Base-by-base conservation (phyloP, 306 rosid species). In the Sophora flavescens region DNA sequence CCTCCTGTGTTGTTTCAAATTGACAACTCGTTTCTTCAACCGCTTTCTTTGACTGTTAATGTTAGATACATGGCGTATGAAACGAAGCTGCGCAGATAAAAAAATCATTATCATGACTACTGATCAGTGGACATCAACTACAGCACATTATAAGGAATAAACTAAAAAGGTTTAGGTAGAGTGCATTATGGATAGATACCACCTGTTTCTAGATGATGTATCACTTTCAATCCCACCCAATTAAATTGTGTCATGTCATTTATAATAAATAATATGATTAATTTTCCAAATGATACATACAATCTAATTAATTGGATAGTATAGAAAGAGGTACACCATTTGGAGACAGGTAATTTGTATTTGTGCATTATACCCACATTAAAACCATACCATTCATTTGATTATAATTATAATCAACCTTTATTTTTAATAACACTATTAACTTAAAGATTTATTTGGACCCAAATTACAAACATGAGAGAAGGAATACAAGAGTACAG, bases 61-160 rank as follows among this genome's bases (percentile, higher is more conserved):
- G 65, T 78, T 72, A 70, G 96, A 87, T 70, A 89, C 82, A 72
- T 92, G 97, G 78, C 80, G 89, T 36, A 86, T 67, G 70, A 94
- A 94, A 45, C 54, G 84, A 78, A 94, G 98, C 97, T 92, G 84
- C 76, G 48, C 65, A 53, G 42, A 45, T 52, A 81, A 71, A 74
- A 86, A 80, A 45, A 76, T 54, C 72, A 44, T 15, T 12, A 30
- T 30, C 70, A 56, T 42, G 57, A 42, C 17, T 45, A 13, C 17
- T 28, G n/a, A 52, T 15, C 41, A 70, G 44, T 39, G 17, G 17
- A 45, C 22, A 71, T 51, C 48, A 61, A 48, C 10, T 6, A 64
- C 22, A 75, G 5, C 41, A 47, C 32, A 63, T 60, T 3, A 17
- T 35, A 51, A 39, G 52, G 42, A 18, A 78, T 32, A 62, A 16